A percentile compares a stretch with the other conserved stretches of the same genome.
phyloP scores from a whole-genome alignment of 495 filamentous ascomycete genomes.

The Gamarada debralockiae region DNA sequence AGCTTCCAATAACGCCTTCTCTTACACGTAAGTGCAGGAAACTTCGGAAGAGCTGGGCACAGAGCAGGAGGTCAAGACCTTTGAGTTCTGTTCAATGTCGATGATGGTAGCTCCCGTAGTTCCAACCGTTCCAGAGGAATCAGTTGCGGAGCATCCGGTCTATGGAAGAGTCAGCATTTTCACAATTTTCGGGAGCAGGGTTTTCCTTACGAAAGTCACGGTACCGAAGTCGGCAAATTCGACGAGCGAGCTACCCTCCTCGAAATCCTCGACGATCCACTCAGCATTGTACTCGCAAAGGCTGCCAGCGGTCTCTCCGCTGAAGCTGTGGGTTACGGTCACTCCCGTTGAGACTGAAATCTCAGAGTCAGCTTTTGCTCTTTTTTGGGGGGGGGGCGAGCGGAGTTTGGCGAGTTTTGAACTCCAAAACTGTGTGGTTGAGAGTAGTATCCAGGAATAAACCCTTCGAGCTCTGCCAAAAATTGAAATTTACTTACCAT shows the following conservation, averaged over 20 bases:
- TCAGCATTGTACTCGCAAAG: conserved; percentile 30
- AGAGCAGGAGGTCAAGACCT: conserved; percentile 16
- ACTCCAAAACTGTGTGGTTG: no score
- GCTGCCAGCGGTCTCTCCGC: conserved; percentile 13
- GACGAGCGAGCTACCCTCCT: conserved; percentile 28
- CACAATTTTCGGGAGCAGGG: conserved; percentile 11
- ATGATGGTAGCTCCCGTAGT: conserved; percentile 18
- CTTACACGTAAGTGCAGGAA: conserved; percentile 14
- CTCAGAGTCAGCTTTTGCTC: neutral
- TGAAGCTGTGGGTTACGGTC: conserved; percentile 50
- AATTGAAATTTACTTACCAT: no score
- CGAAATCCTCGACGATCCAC: conserved; percentile 38
- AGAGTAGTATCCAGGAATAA: no score
- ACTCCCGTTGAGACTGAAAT: conserved; percentile 41
- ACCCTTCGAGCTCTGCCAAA: no score
- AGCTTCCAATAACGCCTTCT: no score
- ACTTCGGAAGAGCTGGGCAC: conserved; percentile 8
- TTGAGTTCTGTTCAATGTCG: conserved; percentile 19
- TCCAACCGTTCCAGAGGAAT: conserved; percentile 8
- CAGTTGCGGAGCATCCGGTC: conserved; percentile 5
- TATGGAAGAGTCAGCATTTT: no score
- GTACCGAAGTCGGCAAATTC: conserved; percentile 32
- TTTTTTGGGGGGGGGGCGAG: no score
- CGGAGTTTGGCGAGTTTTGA: no score
- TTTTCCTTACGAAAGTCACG: conserved; percentile 27